Conservation (phyloP, 2,329 filamentous ascomycete species). For the Claviceps sorghi region DNA sequence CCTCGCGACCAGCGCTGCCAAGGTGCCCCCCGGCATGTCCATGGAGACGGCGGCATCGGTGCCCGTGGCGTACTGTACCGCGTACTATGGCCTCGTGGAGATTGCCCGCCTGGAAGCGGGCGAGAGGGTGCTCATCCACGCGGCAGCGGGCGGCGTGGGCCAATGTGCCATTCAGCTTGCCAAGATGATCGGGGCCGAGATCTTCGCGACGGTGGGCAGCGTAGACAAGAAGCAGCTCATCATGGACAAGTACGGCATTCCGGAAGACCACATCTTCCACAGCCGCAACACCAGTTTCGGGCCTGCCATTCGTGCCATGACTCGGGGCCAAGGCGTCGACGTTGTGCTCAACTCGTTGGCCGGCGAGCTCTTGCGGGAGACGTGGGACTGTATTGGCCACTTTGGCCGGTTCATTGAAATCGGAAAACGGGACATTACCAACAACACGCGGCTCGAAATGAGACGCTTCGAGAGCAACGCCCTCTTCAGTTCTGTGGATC, state of each 20-base stretch:
- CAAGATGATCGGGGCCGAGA: slow-evolving; percentile 22
- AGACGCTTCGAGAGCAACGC: slow-evolving; percentile 32
- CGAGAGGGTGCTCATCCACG: slow-evolving; percentile 26
- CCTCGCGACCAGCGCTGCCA: slow-evolving; percentile 18
- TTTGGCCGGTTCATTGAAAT: slow-evolving; percentile 8
- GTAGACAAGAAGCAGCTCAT: slow-evolving; percentile 23
- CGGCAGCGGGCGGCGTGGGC: slow-evolving; percentile 23
- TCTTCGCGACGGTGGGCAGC: slow-evolving; percentile 28
- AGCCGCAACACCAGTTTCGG: slow-evolving; percentile 13
- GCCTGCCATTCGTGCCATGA: slow-evolving; percentile 12
- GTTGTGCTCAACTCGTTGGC: slow-evolving; percentile 43
- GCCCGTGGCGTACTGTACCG: slow-evolving; percentile 26
- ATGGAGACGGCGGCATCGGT: slow-evolving; percentile 26
- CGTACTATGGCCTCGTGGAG: slow-evolving; percentile 25
- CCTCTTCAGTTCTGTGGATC: slow-evolving; percentile 31
- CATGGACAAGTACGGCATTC: slow-evolving; percentile 22
- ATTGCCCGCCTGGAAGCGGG: slow-evolving; percentile 22
- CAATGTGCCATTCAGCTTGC: slow-evolving; percentile 25
- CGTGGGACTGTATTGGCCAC: slow-evolving; percentile 28
- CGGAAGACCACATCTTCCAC: slow-evolving; percentile 17
- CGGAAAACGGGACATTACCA: slow-evolving; percentile 21
- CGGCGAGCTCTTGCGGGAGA: slow-evolving; percentile 19
- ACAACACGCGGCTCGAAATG: slow-evolving; percentile 31
- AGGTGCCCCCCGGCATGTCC: slow-evolving; percentile 22
- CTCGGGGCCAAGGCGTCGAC: slow-evolving; percentile 45